Base-by-base conservation (phyloP, 768 basidiomycete genomes). In the Phanerodontia chrysosporium region DNA sequence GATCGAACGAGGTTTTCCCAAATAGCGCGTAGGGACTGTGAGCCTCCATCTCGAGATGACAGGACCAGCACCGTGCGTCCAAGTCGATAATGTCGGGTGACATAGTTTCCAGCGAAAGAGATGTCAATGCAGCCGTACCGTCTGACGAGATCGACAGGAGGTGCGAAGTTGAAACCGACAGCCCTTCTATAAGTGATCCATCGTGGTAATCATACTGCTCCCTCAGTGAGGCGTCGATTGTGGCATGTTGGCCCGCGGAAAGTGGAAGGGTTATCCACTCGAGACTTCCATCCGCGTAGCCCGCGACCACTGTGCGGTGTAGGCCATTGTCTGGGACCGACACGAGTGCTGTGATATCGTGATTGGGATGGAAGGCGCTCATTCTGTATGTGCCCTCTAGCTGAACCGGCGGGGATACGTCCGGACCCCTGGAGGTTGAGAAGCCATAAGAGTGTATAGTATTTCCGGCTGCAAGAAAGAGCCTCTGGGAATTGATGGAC, bases 21-120 rank as follows among this genome's bases (percentile, higher is more conserved):
- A 92, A 85, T 9, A 82, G 84, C 10, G 85, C 86, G 58, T 82
- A 90, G 13, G 86, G 79, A 0, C 77, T 70, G 3, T 83, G 76
- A 14, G 82, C 73, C 9, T 76, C 68, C 49, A 79, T 70, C 55
- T 74, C 83, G 54, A 92, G 78, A 62, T 84, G 76, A 21, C 82
- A 80, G 6, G 77, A 71, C 90, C 90, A 92, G 64, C 84, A 80
- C 44, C 83, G 84, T 3, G 72, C 61, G 45, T 77, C 69, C 35
- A 90, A 70, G 46, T 82, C 70, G 39, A 86, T 68, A 32, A 72
- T 66, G 22, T 70, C 61, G 0, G 66, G 30, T 5, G 69, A 46
- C 12, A 61, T 35, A 1, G 51, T 10, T 45, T 54, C 55, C n/a
- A 65, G 42, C 61, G 63, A 58, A 52, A 61, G 58, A 70, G 57